Evolutionary conservation across 352 stramenopile genomes (phyloP), one percentile per base, ranked within the genome.

Genomic region (Aphanomyces cochlioides): DNA sequence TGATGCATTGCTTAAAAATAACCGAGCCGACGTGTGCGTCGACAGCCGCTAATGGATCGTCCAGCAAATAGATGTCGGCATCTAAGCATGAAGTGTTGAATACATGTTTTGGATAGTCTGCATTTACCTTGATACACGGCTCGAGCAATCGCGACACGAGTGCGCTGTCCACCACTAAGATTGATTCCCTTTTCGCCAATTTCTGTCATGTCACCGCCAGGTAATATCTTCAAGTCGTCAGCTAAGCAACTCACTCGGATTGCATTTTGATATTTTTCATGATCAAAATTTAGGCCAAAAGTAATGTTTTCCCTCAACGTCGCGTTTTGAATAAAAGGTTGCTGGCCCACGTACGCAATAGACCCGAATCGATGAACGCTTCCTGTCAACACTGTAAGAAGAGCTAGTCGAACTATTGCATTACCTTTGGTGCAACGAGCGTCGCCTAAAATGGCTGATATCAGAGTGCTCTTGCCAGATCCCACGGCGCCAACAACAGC

Each of bases 281-380:
- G 48, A 54, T 79, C 47, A 21, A 72, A 83, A 7, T 61, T 67
- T 56, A 79, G 69, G 39, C 87, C 86, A 76, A 97, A 98, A 15
- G 97, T 73, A 70, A 98, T 92, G 75, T 98, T 98, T 40, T 95
- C 83, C 17, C 78, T 74, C 2, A 98, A 65, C 10, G 88, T 93
- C 38, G 83, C 89, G 78, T 98, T 98, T 67, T 96, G 79, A 47
- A 98, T 97, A 72, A 93, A 98, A n/a, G 90, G 77, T 12, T 73
- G 88, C 75, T 98, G 93, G 34, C 87, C 59, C 54, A 91, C 89
- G 68, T 92, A 97, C 8, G 83, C 87, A 12, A 97, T 72, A 21
- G 73, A 78, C 13, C 90, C 91, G 21, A 79, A 75, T 8, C 90
- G 73, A 39, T 76, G 47, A 12, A 79, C 71, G 17, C 12, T 17